These are phyloP conservation scores for Fraxinus dipetala DNA, from an alignment of 305 asterid species.

Conservation along the genomic window DNA sequence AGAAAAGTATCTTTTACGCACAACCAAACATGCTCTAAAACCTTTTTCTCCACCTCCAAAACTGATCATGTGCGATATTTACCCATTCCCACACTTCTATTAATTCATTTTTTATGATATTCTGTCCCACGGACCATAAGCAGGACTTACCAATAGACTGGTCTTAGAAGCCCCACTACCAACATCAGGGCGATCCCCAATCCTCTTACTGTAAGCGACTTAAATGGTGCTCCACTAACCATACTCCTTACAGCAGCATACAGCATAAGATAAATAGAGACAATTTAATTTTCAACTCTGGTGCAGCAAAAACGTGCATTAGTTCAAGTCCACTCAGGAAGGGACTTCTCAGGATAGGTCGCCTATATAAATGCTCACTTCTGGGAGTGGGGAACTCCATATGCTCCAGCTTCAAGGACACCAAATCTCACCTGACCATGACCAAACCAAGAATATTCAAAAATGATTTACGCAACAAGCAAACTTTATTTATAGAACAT, in stretches of 20 bases:
- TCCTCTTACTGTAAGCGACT: slow-evolving; percentile 89
- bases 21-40: not conserved
- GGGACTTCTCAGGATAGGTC: slow-evolving; percentile 81
- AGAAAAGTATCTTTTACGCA: not conserved
- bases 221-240: slow-evolving; percentile 80
- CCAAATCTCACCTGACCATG: slow-evolving; percentile 71
- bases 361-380: slow-evolving; percentile 99
- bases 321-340: slow-evolving; percentile 98
- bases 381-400: slow-evolving; percentile 90
- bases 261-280: slow-evolving; percentile 60
- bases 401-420: slow-evolving; percentile 95
- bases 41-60: not conserved
- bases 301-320: slow-evolving; percentile 87
- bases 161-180: slow-evolving; percentile 63
- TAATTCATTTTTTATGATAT: not conserved
- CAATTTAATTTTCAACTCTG: slow-evolving; percentile 66
- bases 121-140: not conserved
- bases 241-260: slow-evolving; percentile 62
- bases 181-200: slow-evolving; percentile 88
- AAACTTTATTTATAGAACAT: not conserved
- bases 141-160: slow-evolving; percentile 31
- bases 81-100: not conserved
- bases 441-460: not conserved
- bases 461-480: not conserved
- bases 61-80: not conserved